Conservation (phyloP, 2,329 filamentous ascomycete species). For the Leptodontidium sp. region DNA sequence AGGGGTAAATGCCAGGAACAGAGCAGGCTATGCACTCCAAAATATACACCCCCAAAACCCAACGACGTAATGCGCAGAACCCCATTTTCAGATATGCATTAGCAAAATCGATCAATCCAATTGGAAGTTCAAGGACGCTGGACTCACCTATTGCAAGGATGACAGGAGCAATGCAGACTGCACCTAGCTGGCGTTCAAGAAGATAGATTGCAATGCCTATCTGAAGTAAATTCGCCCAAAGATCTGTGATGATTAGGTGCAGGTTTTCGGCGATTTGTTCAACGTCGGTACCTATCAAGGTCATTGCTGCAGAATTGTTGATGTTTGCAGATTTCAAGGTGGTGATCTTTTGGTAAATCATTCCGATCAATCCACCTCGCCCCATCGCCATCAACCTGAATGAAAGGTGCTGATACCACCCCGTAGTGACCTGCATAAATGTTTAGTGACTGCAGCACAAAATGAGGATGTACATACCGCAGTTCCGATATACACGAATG, state of each 20-base stretch:
- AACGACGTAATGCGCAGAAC: too few relatives aligned
- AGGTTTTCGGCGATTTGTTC: conserved; percentile 14
- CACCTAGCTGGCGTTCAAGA: conserved; percentile 9
- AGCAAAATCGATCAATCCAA: too few relatives aligned
- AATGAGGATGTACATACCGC: not conserved
- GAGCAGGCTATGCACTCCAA: too few relatives aligned
- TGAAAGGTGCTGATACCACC: conserved; percentile 15
- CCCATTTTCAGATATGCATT: too few relatives aligned
- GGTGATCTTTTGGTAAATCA: conserved; percentile 21
- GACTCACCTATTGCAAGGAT: conserved; percentile 13
- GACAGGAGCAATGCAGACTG: conserved; percentile 6
- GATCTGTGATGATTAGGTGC: conserved; percentile 7
- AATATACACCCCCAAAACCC: too few relatives aligned
- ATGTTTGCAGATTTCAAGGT: conserved; percentile 2
- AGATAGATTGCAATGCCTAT: conserved; percentile 14
- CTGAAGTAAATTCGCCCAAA: conserved; percentile 16
- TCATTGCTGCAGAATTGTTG: conserved; percentile 37
- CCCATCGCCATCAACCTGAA: conserved; percentile 17
- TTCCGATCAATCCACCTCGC: conserved; percentile 9
- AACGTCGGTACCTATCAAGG: conserved; percentile 52
- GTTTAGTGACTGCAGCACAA: not conserved
- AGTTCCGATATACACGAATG: conserved; percentile 21
- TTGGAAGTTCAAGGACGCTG: too few relatives aligned
- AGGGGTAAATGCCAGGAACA: too few relatives aligned
- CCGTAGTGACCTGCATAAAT: not conserved